Percentiles rank a stretch among this genome's conserved stretches.
These are phyloP conservation scores for Lachnellula hyalina DNA, from an alignment of 2,329 filamentous ascomycete species.

Conservation along the genomic window DNA sequence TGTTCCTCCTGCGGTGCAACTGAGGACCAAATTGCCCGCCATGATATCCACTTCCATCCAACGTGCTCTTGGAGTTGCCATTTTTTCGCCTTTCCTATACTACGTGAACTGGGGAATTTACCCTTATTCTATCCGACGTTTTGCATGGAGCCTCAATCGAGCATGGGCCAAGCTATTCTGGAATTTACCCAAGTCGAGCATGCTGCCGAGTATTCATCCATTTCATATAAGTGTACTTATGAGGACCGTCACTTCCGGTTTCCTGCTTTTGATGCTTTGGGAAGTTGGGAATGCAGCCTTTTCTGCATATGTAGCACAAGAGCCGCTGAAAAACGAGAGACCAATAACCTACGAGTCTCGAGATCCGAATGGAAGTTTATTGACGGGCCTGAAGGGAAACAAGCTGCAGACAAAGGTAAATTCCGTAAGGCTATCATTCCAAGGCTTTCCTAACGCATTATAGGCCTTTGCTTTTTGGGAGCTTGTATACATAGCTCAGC, in stretches of 20 bases:
- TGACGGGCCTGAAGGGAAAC: constrained; percentile 79
- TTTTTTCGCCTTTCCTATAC: constrained; percentile 34
- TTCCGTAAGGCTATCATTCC: not conserved
- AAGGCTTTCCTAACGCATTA: constrained; percentile 12
- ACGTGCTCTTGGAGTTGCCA: constrained; percentile 36
- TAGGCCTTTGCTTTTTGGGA: constrained; percentile 89
- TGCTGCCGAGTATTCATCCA: constrained; percentile 54
- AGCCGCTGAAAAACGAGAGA: constrained; percentile 77
- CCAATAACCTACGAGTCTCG: constrained; percentile 81
- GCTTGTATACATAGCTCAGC: constrained; percentile 70
- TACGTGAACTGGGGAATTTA: constrained; percentile 54
- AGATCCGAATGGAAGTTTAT: constrained; percentile 83
- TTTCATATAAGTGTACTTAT: constrained; percentile 51
- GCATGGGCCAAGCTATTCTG: constrained; percentile 67
- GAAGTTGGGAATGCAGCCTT: constrained; percentile 72
- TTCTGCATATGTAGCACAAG: constrained; percentile 70
- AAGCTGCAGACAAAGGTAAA: constrained; percentile 68
- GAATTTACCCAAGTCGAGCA: constrained; percentile 67
- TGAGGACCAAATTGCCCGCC: constrained; percentile 32
- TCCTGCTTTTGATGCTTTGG: constrained; percentile 69
- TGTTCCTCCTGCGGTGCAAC: constrained; percentile 33
- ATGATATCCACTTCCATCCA: constrained; percentile 30
- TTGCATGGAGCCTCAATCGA: constrained; percentile 65
- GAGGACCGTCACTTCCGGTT: constrained; percentile 56
- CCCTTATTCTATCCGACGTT: constrained; percentile 53